Base-by-base conservation (phyloP, 2,329 filamentous ascomycete genomes). In the Ramichloridium luteum region DNA sequence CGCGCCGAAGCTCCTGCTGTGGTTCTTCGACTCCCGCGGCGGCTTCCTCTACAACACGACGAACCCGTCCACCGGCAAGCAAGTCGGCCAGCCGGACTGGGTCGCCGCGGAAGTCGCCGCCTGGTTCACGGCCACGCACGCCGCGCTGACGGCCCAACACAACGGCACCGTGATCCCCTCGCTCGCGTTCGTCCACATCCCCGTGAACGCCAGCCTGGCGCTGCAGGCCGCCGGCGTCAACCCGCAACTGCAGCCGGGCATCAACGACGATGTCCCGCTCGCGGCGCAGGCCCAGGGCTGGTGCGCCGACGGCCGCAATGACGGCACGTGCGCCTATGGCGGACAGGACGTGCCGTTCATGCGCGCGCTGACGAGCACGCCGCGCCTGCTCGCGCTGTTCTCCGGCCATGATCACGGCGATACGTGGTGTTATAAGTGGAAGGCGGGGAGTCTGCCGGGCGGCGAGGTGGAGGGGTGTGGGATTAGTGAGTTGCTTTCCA, bases 1-100 rank as follows among this genome's bases (percentile, higher is more conserved):
- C n/a, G 25, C 29, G 1, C 67, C 70, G 5, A 43, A 47, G 5
- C 45, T 64, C 5, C 46, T 83, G 1, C 58, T 84, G 2, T 84
- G 77, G 74, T 82, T 82, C 56, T 81, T 84, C 44, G 79, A 83
- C 46, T 70, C 64, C 34, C 62, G 69, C 11, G 43, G 43, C 29
- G 75, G 76, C 20, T 74, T 74, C 5, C 59, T 60, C 31, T 57
- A 61, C 29, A 72, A 65, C 43, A 64, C 58, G 28, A 40, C 65
- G 13, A 44, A 42, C 2, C 35, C 50, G 16, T 30, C 42, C 3
- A 14, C 36, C 4, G 50, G 49, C 12, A 35, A 49, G 8, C 37
- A 44, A 8, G 44, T 56, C 10, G 41, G 46, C 4, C 53, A 58
- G 23, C 53, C 53, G 3, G 54, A 65, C 25, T 68, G 61, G 60